These are phyloP conservation scores for Crucibulum parvulum DNA, from an alignment of 1,284 basidiomycete species.

Conservation along the genomic window DNA sequence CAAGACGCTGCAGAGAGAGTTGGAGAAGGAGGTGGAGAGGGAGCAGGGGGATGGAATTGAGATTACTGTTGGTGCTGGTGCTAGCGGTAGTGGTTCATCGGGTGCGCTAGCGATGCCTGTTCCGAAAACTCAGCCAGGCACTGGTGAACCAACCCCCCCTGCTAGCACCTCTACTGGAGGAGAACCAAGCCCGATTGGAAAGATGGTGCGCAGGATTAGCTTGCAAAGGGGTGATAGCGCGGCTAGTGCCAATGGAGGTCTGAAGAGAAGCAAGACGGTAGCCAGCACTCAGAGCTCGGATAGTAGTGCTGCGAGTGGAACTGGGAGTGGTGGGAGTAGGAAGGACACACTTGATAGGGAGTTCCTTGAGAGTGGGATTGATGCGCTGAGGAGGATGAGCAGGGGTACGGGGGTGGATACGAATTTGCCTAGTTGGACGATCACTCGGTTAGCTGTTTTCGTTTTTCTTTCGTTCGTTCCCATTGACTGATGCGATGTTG, in stretches of 20 bases:
- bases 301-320: constrained; percentile 15
- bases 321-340: constrained; percentile 33
- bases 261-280: constrained; percentile 25
- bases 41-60: constrained; percentile 22
- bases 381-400: constrained; percentile 61
- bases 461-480: constrained; percentile 3
- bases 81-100: not conserved
- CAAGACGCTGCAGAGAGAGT: constrained; percentile 75
- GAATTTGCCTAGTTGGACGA: constrained; percentile 74
- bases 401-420: constrained; percentile 44
- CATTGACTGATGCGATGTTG: not conserved
- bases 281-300: constrained; percentile 48
- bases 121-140: not conserved
- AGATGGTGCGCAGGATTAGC: constrained; percentile 25
- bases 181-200: not conserved
- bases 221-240: constrained; percentile 17
- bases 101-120: not conserved
- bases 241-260: constrained; percentile 1
- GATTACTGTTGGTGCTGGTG: not conserved
- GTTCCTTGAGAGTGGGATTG: constrained; percentile 53
- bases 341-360: constrained; percentile 55
- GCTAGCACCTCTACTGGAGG: not conserved
- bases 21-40: constrained; percentile 57
- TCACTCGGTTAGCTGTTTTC: constrained; percentile 56
- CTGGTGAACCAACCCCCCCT: not conserved